Percentiles rank a stretch among this genome's conserved stretches.
Conservation (phyloP, 176 grass and related monocot genomes). For the sorghum (Sorghum bicolor) region Sorghum_bicolor_NCBIv3 NC_012877.2:14628001-14628500, state of each 20-base stretch:
- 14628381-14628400: neutral
- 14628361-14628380: neutral
- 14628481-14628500: neutral
- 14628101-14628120: neutral
- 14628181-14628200: neutral
- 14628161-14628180: slow-evolving; percentile 5
- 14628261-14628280: neutral
- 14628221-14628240: neutral
- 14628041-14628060: neutral
- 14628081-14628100: neutral
- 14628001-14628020: neutral
- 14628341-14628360: neutral
- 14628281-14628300: neutral
- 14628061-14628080: neutral
- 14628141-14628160: neutral
- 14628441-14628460: neutral
- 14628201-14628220: neutral
- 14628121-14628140: neutral
- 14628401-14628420: neutral
- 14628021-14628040: neutral
- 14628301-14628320: neutral
- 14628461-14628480: neutral
- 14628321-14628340: neutral
- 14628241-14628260: neutral
- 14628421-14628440: neutral